phyloP scores from a whole-genome alignment of 805 yeast genomes.

The Starmerella cellae region DNA sequence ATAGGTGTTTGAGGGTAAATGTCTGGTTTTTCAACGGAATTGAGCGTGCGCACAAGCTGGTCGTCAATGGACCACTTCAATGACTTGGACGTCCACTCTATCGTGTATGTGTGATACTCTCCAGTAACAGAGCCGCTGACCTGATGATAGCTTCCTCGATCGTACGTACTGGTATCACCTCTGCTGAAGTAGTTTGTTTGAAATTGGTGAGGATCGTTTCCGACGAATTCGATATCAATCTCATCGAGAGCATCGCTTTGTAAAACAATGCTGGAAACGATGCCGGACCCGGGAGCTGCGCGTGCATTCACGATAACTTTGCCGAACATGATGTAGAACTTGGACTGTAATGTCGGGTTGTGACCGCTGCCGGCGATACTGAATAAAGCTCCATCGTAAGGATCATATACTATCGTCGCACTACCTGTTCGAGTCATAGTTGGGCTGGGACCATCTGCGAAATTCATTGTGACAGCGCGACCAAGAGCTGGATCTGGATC shows the following conservation, averaged over 20 bases:
- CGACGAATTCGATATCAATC: conserved; percentile 78
- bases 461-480: conserved; percentile 39
- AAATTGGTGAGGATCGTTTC: conserved; percentile 60
- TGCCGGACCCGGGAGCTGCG: conserved; percentile 67
- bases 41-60: conserved; percentile 47
- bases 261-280: conserved; percentile 66
- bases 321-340: conserved; percentile 79
- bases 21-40: conserved; percentile 33
- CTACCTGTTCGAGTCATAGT: conserved; percentile 22
- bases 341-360: conserved; percentile 38
- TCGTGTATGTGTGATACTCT: conserved; percentile 59
- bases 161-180: conserved; percentile 64
- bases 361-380: conserved; percentile 51
- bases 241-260: conserved; percentile 82
- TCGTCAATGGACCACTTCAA: conserved; percentile 69
- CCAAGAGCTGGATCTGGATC: conserved; percentile 51
- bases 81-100: conserved; percentile 65
- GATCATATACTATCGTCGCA: conserved; percentile 28
- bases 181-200: conserved; percentile 66
- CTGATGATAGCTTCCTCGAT: conserved; percentile 61
- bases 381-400: conserved; percentile 48
- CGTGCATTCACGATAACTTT: conserved; percentile 56
- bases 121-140: conserved; percentile 42
- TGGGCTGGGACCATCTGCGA: conserved; percentile 31
- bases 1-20: conserved; percentile 92